These are phyloP conservation scores for Arachis hypogaea DNA, from an alignment of 306 rosid species.

Conservation along the genomic window DNA sequence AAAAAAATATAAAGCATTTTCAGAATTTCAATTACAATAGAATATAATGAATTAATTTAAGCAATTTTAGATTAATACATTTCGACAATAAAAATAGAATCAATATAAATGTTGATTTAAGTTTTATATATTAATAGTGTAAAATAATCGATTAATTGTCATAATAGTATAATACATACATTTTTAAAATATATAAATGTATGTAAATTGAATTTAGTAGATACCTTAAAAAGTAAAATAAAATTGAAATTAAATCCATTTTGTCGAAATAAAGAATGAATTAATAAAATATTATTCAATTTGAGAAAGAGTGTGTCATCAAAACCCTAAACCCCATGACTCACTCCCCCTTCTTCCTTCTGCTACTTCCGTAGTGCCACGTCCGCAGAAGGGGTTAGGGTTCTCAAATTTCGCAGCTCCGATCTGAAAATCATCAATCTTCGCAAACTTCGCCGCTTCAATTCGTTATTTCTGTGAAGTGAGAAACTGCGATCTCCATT, in stretches of 20 bases:
- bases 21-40: background rate
- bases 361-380: background rate
- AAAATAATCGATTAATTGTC: too few relatives aligned
- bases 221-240: too few relatives aligned
- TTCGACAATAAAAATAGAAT: background rate
- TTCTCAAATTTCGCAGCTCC: background rate
- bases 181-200: too few relatives aligned
- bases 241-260: background rate
- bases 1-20: too few relatives aligned
- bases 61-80: background rate
- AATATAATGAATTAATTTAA: too few relatives aligned
- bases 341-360: background rate
- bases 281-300: background rate
- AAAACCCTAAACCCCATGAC: slow-evolving; percentile 1
- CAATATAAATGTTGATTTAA: too few relatives aligned
- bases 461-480: background rate
- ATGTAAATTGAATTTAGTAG: too few relatives aligned
- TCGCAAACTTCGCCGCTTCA: background rate
- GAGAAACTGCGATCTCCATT: background rate
- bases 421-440: background rate
- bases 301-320: background rate
- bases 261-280: background rate
- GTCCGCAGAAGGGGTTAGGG: slow-evolving; percentile 4
- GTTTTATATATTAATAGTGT: too few relatives aligned
- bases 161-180: too few relatives aligned